Conservation (phyloP, 768 basidiomycete species). For the Trametes maxima region DNA sequence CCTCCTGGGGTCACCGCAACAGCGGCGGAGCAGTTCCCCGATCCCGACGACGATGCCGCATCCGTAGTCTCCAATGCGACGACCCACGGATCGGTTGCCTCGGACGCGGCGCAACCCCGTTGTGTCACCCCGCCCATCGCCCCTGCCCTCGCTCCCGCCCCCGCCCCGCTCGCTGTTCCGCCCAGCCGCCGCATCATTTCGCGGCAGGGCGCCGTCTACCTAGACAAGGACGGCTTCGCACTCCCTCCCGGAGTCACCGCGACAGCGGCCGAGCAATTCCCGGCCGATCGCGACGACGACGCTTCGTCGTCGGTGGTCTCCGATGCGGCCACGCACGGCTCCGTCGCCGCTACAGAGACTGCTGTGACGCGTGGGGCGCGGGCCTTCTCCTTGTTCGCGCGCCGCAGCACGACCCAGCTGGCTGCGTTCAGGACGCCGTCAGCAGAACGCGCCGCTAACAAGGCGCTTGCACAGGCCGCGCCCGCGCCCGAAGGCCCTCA, state of each 20-base stretch:
- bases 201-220: conserved; percentile 5
- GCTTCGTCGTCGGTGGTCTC: neutral
- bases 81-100: neutral
- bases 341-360: neutral
- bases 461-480: neutral
- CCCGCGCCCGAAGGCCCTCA: neutral
- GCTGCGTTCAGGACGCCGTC: neutral
- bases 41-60: neutral
- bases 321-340: neutral
- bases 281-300: neutral
- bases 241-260: conserved; percentile 3
- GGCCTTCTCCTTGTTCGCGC: conserved; percentile 2
- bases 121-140: too few species aligned
- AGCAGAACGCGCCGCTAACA: neutral
- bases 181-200: neutral
- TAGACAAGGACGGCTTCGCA: conserved; percentile 10
- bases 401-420: conserved; percentile 4
- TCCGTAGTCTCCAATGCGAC: neutral
- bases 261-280: conserved; percentile 1
- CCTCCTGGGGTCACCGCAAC: neutral
- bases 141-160: too few species aligned
- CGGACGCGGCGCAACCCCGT: too few species aligned
- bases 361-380: neutral
- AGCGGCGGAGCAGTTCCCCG: conserved; percentile 4
- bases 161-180: too few species aligned